These are phyloP conservation scores for Mycena chlorophos DNA, from an alignment of 768 basidiomycete genomes.

Conservation along the genomic window DNA sequence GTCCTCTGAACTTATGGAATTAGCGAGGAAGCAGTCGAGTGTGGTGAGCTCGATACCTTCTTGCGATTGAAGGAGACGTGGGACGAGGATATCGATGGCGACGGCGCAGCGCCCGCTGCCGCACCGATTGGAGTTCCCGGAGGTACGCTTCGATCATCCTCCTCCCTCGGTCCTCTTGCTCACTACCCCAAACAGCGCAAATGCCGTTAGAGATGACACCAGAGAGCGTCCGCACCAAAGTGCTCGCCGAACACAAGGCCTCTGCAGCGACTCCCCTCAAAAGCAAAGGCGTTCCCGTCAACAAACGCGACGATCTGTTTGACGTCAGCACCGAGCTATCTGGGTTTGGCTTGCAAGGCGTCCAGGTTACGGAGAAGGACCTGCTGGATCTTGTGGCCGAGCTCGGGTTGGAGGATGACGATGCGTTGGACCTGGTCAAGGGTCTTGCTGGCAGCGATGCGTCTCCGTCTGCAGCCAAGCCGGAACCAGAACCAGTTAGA, in stretches of 20 bases:
- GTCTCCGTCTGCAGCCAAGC: conserved; percentile 20
- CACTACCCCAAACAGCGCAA: no score
- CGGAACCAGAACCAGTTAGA: conserved; percentile 15
- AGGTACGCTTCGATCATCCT: no score
- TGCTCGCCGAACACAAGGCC: conserved; percentile 43
- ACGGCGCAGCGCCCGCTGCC: conserved; percentile 51
- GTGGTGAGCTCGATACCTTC: conserved; percentile 67
- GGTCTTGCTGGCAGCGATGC: conserved; percentile 44
- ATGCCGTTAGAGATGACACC: conserved; percentile 79
- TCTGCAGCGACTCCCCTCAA: conserved; percentile 42
- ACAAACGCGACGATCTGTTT: conserved; percentile 55
- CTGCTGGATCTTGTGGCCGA: conserved; percentile 68
- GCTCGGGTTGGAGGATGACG: conserved; percentile 73
- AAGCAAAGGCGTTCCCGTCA: conserved; percentile 46
- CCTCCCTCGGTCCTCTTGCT: no score
- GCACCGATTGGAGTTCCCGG: conserved; percentile 78
- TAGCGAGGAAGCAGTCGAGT: conserved; percentile 86
- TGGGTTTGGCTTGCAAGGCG: conserved; percentile 73
- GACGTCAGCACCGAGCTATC: conserved; percentile 69
- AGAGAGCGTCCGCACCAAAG: conserved; percentile 62
- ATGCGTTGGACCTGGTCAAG: conserved; percentile 74
- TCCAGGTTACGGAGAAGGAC: conserved; percentile 77
- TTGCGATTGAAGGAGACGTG: conserved; percentile 73
- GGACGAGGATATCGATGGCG: conserved; percentile 58
- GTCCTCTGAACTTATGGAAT: conserved; percentile 9